Percentiles rank a stretch among this genome's conserved stretches.
Conservation (phyloP, 192 early-diverging fungal genomes). For the Entomortierella beljakovae region DNA sequence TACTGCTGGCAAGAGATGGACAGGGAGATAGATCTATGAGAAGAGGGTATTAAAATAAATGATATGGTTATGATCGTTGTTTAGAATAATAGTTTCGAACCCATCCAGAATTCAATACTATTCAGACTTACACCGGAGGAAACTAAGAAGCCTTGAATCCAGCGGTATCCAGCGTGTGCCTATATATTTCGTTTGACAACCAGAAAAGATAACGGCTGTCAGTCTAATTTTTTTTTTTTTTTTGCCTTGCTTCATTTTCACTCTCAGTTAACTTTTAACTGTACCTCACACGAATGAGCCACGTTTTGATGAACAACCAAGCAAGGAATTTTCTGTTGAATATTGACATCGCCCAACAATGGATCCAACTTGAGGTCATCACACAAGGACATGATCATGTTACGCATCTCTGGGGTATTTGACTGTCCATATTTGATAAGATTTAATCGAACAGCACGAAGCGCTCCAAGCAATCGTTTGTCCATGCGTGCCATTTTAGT, state of each 20-base stretch:
- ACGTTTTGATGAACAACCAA: constrained; percentile 62
- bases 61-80: too few species aligned
- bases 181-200: neutral
- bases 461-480: constrained; percentile 59
- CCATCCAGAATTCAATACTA: neutral
- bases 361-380: constrained; percentile 50
- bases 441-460: constrained; percentile 55
- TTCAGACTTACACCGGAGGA: constrained; percentile 35
- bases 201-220: neutral
- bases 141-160: constrained; percentile 43
- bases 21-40: constrained; percentile 70
- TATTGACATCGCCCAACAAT: constrained; percentile 42
- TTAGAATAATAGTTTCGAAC: too few species aligned
- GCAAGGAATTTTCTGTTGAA: constrained; percentile 61
- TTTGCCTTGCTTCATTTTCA: neutral
- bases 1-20: constrained; percentile 68
- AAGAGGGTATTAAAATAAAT: neutral
- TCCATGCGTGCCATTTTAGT: constrained; percentile 68
- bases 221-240: neutral
- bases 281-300: constrained; percentile 60
- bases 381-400: constrained; percentile 49
- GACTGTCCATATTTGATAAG: constrained; percentile 50
- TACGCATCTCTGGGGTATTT: constrained; percentile 48
- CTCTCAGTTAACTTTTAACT: neutral
- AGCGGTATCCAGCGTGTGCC: constrained; percentile 47